Base-by-base conservation (phyloP, 768 basidiomycete genomes). In the Podaxis rugospora region DNA sequence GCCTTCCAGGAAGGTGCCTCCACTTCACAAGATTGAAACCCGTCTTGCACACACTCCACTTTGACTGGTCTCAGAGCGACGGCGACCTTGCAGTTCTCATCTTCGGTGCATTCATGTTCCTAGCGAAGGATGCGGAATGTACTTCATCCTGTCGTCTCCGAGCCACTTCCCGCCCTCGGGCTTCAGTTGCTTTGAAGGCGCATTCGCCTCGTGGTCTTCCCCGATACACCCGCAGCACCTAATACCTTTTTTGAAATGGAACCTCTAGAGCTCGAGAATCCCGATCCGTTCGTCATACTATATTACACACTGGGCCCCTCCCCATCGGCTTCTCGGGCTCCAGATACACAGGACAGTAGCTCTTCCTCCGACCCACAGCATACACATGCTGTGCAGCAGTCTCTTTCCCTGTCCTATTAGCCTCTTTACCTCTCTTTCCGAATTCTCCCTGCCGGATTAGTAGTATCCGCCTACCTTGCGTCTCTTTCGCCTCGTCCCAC, bases 101-200 rank as follows among this genome's bases (percentile, higher is more conserved):
- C 21, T 60, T 60, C 59, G 28, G 21, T 1, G 23, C 23, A 28
- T 42, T 32, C 27, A 25, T 49, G 52, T 53, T 61, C 55, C 59
- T 55, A 55, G 59, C 59, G 59, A 61, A 61, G 52, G 46, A 35
- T 55, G 35, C 59, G 59, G 59, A 53, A 49, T 52, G 13, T 37
- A 40, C 40, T 42, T 21, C 25, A 18, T 35, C 47, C 39, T 14
- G 35, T 18, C 56, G 32, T 27, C 7, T 9, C 32, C 32, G 32
- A 1, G 32, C 32, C 32, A 32, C 32, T 32, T 32, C 32, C 32
- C 32, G 32, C 32, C 32, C 32, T 32, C 32, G 32, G 32, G 32
- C 7, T 9, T 32, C 32, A 32, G 32, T 32, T 9, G 2, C 32
- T 32, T 32, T 9, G 14, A 21, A 25, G 42, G 27, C 51, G 9